Evolutionary conservation across 176 grass and related monocot genomes (phyloP).

Genomic region (Oryza coarctata): DNA sequence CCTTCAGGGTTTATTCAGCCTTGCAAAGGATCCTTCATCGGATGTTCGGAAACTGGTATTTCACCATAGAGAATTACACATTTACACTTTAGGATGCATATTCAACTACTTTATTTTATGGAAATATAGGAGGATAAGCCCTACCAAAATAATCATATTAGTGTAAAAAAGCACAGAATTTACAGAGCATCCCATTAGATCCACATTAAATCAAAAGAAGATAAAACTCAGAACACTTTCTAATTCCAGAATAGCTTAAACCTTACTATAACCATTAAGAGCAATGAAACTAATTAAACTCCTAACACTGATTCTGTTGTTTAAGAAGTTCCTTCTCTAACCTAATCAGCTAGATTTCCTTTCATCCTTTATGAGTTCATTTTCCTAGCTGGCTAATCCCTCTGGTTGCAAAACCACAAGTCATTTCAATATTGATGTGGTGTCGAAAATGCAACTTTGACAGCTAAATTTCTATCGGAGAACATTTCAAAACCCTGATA

Average conservation of each 20-base stretch:
- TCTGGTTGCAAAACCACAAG: not conserved
- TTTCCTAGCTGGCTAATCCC: slow-evolving; percentile 19
- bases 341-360: not conserved
- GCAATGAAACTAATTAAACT: not conserved
- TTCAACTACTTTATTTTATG: not conserved
- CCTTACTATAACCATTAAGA: not conserved
- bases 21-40: slow-evolving; percentile 77
- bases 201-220: not conserved
- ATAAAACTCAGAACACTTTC: not conserved
- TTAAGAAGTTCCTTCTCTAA: not conserved
- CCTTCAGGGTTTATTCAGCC: slow-evolving; percentile 89
- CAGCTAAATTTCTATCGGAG: not conserved
- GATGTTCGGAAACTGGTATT: slow-evolving; percentile 93
- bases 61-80: not conserved
- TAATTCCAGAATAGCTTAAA: not conserved
- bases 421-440: not conserved
- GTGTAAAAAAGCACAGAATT: not conserved
- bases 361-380: not conserved
- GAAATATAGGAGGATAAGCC: not conserved
- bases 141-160: not conserved
- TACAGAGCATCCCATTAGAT: not conserved
- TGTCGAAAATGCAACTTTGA: not conserved
- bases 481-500: not conserved
- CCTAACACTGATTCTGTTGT: not conserved
- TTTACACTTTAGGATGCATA: not conserved